phyloP scores from a whole-genome alignment of 2,329 filamentous ascomycete genomes.

The Clonostachys chloroleuca region DNA sequence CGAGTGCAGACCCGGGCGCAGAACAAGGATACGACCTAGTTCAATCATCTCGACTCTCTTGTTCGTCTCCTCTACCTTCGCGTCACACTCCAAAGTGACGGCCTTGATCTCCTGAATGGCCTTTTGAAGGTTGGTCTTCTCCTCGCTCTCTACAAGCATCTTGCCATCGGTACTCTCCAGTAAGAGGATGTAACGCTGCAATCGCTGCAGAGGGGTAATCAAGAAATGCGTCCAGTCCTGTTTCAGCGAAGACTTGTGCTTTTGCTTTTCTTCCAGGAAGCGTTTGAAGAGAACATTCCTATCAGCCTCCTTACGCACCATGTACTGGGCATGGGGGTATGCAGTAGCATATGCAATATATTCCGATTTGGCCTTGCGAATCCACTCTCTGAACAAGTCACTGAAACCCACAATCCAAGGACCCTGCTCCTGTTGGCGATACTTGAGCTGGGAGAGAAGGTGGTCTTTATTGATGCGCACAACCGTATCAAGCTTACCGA shows the following conservation, averaged over 20 bases:
- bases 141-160: conserved; percentile 78
- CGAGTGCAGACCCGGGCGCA: conserved; percentile 83
- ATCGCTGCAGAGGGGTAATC: conserved; percentile 85
- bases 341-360: conserved; percentile 91
- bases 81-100: conserved; percentile 87
- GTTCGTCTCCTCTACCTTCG: conserved; percentile 85
- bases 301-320: conserved; percentile 79
- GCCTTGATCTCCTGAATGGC: conserved; percentile 89
- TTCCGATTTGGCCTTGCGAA: conserved; percentile 81
- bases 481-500: conserved; percentile 85
- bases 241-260: conserved; percentile 74
- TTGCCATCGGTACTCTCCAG: conserved; percentile 80
- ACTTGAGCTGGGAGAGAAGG: conserved; percentile 89
- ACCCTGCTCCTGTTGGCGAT: conserved; percentile 93
- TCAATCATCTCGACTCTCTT: conserved; percentile 89
- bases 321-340: conserved; percentile 78
- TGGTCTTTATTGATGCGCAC: conserved; percentile 91
- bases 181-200: conserved; percentile 86
- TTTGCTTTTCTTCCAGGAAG: conserved; percentile 77
- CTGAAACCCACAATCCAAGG: conserved; percentile 93
- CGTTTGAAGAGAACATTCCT: conserved; percentile 81
- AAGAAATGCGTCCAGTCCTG: conserved; percentile 93
- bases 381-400: conserved; percentile 98
- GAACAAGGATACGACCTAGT: conserved; percentile 74
- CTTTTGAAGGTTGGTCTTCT: conserved; percentile 77